Conservation (phyloP, 495 filamentous ascomycete genomes). For the Bryoglossum gracile region DNA sequence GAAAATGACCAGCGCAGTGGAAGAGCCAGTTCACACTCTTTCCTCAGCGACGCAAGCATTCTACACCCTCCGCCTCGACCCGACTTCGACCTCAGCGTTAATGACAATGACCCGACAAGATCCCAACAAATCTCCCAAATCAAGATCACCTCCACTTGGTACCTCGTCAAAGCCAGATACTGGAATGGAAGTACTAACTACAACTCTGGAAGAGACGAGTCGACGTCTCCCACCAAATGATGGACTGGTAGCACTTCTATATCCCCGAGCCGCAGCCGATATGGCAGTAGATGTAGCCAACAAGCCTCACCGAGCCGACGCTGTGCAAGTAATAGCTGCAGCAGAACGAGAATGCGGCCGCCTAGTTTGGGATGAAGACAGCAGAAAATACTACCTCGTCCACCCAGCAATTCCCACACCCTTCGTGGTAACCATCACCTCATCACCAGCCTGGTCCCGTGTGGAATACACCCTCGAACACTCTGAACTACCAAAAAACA, state of each 20-base stretch:
- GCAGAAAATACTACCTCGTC: conserved; percentile 58
- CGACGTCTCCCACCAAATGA: conserved; percentile 55
- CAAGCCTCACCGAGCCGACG: conserved; percentile 38
- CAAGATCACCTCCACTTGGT: conserved; percentile 12
- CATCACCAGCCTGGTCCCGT: conserved; percentile 43
- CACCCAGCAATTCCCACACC: conserved; percentile 60
- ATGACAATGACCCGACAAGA: conserved; percentile 46
- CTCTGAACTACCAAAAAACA: conserved; percentile 43
- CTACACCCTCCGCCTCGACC: conserved; percentile 45
- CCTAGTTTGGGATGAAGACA: conserved; percentile 60
- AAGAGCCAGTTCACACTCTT: conserved; percentile 46
- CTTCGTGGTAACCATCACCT: conserved; percentile 45
- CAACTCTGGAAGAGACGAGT: conserved; percentile 50
- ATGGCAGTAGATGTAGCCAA: conserved; percentile 59
- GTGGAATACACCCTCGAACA: conserved; percentile 58
- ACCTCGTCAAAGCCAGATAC: conserved; percentile 20
- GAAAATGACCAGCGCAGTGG: conserved; percentile 36
- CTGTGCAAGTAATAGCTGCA: conserved; percentile 42
- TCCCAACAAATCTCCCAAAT: conserved; percentile 42
- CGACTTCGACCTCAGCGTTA: conserved; percentile 46
- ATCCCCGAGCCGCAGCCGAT: conserved; percentile 61
- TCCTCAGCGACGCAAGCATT: conserved; percentile 43
- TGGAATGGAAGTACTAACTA: conserved; percentile 49
- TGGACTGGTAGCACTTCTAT: conserved; percentile 66
- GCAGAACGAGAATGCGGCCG: conserved; percentile 66